Percentiles rank a stretch among this genome's conserved stretches.
Evolutionary conservation across 306 rosid species (phyloP).

Genomic region (Aeschynomene evenia): DNA sequence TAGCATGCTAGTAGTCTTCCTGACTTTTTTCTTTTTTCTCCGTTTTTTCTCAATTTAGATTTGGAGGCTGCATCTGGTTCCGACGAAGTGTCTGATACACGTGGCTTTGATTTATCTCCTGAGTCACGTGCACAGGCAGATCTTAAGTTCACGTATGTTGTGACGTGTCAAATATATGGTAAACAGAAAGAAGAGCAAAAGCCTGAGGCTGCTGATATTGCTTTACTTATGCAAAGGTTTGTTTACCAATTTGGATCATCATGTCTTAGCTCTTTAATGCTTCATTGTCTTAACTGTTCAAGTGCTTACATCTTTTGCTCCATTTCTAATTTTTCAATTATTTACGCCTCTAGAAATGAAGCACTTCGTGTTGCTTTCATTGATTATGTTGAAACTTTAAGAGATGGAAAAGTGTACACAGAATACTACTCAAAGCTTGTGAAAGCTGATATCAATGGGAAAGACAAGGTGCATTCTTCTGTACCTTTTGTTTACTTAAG

Average conservation of each 20-base stretch:
- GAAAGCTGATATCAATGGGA: slow-evolving; percentile 89
- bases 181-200: slow-evolving; percentile 89
- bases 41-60: slow-evolving; percentile 39
- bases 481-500: slow-evolving; percentile 1
- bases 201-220: slow-evolving; percentile 93
- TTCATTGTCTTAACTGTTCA: slow-evolving; percentile 3
- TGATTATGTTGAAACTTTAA: slow-evolving; percentile 73
- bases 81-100: slow-evolving; percentile 60
- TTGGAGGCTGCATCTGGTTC: slow-evolving; percentile 68
- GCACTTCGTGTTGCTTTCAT: slow-evolving; percentile 96
- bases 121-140: slow-evolving; percentile 90
- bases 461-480: slow-evolving; percentile 72
- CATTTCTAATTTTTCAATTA: slow-evolving; percentile 18
- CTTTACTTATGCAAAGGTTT: slow-evolving; percentile 92
- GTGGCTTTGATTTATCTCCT: slow-evolving; percentile 75
- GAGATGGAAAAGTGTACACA: slow-evolving; percentile 62
- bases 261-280: slow-evolving; percentile 1
- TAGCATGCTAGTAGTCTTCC: slow-evolving; percentile 18
- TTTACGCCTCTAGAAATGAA: slow-evolving; percentile 63
- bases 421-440: slow-evolving; percentile 91
- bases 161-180: slow-evolving; percentile 94
- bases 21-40: not conserved
- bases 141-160: slow-evolving; percentile 90
- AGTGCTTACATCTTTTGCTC: not conserved
- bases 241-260: slow-evolving; percentile 16